Conservation (phyloP, 2,329 filamentous ascomycete species). For the Fusarium irregulare region DNA sequence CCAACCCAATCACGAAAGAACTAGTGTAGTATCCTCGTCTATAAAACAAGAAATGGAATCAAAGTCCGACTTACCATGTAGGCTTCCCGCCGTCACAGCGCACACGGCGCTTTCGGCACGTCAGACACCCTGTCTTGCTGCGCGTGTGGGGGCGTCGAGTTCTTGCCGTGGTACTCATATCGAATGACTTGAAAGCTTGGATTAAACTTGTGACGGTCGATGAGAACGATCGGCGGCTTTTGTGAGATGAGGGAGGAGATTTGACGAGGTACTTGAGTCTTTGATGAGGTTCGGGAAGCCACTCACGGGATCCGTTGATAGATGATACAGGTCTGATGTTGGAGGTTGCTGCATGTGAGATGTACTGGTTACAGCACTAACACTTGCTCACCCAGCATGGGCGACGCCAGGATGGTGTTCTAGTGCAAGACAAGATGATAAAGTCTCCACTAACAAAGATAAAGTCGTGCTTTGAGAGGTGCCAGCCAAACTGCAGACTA, state of each 20-base stretch:
- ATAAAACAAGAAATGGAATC: not conserved
- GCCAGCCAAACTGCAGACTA: not conserved
- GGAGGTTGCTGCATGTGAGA: accelerated
- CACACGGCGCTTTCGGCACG: constrained; percentile 39
- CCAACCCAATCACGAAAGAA: accelerated
- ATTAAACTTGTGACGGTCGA: not conserved
- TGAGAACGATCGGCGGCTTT: not conserved
- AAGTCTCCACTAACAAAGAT: not conserved
- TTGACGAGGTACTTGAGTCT: not conserved
- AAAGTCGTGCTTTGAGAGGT: not conserved
- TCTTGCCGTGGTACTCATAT: constrained; percentile 15
- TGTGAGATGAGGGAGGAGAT: not conserved
- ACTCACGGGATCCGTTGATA: not conserved
- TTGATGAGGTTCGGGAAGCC: not conserved
- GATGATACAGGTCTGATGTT: not conserved
- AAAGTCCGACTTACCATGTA: constrained; percentile 32
- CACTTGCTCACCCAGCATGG: accelerated
- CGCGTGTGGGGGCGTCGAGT: constrained; percentile 38
- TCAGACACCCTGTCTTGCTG: constrained; percentile 37
- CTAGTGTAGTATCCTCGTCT: not conserved
- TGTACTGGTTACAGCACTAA: not conserved
- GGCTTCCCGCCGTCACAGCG: constrained; percentile 38
- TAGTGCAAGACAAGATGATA: accelerated
- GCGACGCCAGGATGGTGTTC: accelerated
- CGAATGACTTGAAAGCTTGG: not conserved